Evolutionary conservation across 495 filamentous ascomycete species (phyloP), one percentile per base, ranked within the genome.

Genomic region (Choiromyces venosus): DNA sequence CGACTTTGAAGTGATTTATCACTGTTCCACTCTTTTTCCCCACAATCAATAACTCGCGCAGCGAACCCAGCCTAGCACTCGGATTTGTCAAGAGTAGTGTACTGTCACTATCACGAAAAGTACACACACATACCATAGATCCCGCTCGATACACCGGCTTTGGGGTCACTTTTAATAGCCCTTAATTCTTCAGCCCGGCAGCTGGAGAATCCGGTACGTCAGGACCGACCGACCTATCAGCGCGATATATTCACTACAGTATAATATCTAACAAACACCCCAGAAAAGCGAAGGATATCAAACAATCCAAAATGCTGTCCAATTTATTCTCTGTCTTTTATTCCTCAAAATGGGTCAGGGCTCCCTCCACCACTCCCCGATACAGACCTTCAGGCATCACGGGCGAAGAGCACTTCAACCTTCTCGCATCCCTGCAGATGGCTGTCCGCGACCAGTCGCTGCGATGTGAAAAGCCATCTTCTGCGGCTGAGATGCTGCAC

Each of bases 361-460:
- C 44, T 18, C 35, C 75, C 19, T 38, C 18, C 25, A 37, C 7
- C 10, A 36, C 71, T 2, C 16, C 70, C 29, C 74, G 74, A 12
- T 77, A 77, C 66, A 76, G 74, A 21, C 75, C 75, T 36, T 12
- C 69, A 4, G 66, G 38, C 19, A 36, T 33, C 65, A 65, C 33
- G 14, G 71, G 74, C 16, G 75, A 77, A 29, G 75, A 77, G 4
- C 75, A 77, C 29, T 77, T 77, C n/a, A 69, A 76, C 18, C 39
- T 76, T 18, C 29, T 77, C 39, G 75, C 44, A 21, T 77, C 74
- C 19, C 56, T 77, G 42, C 75, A 77, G 64, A 77, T 77, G 39
- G 74, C 75, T 38, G 75, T 77, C 33, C 75, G 69, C 9, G 66
- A 66, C 16, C 52, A 76, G 33, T n/a, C 40, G 1, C 7, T 37